phyloP scores from a whole-genome alignment of 2,329 filamentous ascomycete species.

The Trichoderma oligosporum region DNA sequence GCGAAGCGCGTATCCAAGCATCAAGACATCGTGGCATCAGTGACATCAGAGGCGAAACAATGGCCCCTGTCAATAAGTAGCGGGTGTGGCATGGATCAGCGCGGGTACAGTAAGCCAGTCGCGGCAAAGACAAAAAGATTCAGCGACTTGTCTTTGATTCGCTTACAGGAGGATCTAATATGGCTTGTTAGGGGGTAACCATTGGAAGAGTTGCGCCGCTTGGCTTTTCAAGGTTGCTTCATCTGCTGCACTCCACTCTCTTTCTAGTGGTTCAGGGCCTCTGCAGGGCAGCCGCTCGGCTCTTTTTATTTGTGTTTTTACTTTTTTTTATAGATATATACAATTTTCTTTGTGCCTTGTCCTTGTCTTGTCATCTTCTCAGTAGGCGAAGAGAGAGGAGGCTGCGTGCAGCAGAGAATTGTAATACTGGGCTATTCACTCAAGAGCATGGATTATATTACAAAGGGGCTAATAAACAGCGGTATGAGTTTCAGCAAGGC shows the following conservation, averaged over 20 bases:
- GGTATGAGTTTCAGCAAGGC: conserved; percentile 5
- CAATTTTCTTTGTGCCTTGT: not conserved
- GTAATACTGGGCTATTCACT: not conserved
- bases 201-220: not conserved
- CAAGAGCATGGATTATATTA: not conserved
- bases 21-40: conserved; percentile 7
- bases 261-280: conserved; percentile 11
- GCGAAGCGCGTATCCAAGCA: conserved; percentile 3
- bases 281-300: not conserved
- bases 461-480: conserved; percentile 4
- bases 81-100: conserved; percentile 18
- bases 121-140: not conserved
- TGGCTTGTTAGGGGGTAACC: too few species aligned
- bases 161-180: not conserved
- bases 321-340: too few species aligned
- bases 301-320: not conserved
- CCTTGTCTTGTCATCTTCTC: too few species aligned
- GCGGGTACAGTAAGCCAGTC: conserved; percentile 14
- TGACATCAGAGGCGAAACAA: conserved; percentile 19
- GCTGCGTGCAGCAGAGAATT: too few species aligned
- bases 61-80: not conserved
- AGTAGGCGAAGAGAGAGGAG: too few species aligned
- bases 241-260: conserved; percentile 3
- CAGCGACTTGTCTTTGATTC: conserved; percentile 10
- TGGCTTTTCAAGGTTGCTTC: conserved; percentile 10